Conservation (phyloP, 2,329 filamentous ascomycete genomes). For the Dissoconium aciculare region DNA sequence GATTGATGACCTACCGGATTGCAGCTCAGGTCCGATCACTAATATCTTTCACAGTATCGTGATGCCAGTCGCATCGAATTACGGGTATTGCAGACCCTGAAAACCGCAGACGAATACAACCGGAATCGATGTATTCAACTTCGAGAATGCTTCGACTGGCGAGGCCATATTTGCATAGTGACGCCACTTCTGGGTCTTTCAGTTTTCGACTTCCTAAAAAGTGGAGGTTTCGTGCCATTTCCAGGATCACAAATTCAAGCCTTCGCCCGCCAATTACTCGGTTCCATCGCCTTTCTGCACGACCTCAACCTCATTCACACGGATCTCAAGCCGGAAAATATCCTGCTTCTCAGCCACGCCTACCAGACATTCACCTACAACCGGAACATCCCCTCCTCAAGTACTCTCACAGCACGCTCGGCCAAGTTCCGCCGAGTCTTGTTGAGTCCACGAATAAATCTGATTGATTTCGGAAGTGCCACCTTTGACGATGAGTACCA, state of each 20-base stretch:
- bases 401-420: constrained; percentile 40
- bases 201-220: constrained; percentile 95
- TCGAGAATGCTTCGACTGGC: constrained; percentile 91
- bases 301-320: constrained; percentile 97
- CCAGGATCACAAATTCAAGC: constrained; percentile 97
- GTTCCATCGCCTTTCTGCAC: constrained; percentile 95
- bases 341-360: constrained; percentile 47
- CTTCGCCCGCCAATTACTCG: constrained; percentile 89
- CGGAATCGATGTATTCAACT: constrained; percentile 94
- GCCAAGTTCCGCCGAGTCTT: constrained; percentile 49
- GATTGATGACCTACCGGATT: neutral
- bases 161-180: constrained; percentile 86
- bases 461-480: constrained; percentile 54
- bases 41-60: constrained; percentile 43
- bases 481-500: constrained; percentile 57
- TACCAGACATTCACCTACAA: constrained; percentile 59
- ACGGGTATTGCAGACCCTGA: constrained; percentile 77
- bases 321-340: constrained; percentile 54
- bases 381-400: constrained; percentile 50
- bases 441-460: constrained; percentile 49
- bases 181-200: constrained; percentile 74
- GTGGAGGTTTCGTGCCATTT: constrained; percentile 88
- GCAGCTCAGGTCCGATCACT: constrained; percentile 1
- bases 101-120: constrained; percentile 81
- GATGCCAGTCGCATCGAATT: constrained; percentile 92